Evolutionary conservation across 2,329 filamentous ascomycete species (phyloP), one percentile per base, ranked within the genome.

Genomic region (Penicillium sp.): DNA sequence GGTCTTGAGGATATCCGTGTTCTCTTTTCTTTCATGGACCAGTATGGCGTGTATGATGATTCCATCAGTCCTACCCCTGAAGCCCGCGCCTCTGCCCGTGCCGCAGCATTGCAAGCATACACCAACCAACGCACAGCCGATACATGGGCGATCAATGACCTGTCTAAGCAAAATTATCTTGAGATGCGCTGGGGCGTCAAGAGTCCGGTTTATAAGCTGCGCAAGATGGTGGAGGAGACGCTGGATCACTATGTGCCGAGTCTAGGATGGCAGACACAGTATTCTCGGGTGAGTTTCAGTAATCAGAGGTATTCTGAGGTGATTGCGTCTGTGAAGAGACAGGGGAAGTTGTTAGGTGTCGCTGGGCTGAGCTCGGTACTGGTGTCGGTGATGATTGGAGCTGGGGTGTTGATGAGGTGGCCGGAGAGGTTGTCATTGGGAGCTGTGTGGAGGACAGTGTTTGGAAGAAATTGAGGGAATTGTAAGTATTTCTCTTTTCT

Each of bases 1-100:
- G 93, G 93, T 0, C 80, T 98, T 37, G 93, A 98, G 72, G 91
- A 96, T 61, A 89, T 98, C 10, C 83, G 86, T 7, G 83, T 95
- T 4, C 79, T 98, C 1, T 98, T 95, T 69, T n/a, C n/a, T n/a
- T n/a, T n/a, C n/a, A n/a, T n/a, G n/a, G 81, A 83, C 56, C 6
- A 59, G n/a, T n/a, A n/a, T n/a, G n/a, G n/a, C n/a, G n/a, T n/a
- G n/a, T n/a, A n/a, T n/a, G n/a, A n/a, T n/a, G n/a, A n/a, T n/a
- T n/a, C n/a, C n/a, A n/a, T n/a, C n/a, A n/a, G n/a, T n/a, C n/a
- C n/a, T n/a, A n/a, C n/a, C n/a, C n/a, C n/a, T n/a, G n/a, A n/a
- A n/a, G n/a, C n/a, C n/a, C n/a, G n/a, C n/a, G 51, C 32, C 62
- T 69, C 19, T 73, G 78, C 39, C 69, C 69, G 45, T 76, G 76